Conservation (phyloP, 176 grass and related monocot species). For the Juncus effusus region DNA sequence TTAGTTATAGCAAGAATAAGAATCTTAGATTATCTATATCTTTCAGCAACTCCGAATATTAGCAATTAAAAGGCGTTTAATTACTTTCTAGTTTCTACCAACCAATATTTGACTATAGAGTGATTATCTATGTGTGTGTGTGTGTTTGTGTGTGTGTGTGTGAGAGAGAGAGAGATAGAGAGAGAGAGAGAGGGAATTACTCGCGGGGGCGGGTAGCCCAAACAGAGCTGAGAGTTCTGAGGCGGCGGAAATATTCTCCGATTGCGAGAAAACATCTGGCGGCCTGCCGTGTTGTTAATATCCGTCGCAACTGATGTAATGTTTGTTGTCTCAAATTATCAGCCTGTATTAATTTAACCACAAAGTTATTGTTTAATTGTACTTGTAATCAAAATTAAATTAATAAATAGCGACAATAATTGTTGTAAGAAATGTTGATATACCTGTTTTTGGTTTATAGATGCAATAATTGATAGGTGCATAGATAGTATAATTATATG, state of each 20-base stretch:
- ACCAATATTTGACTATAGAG: background rate
- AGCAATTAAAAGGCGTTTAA: constrained; percentile 1
- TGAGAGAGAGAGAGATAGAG: background rate
- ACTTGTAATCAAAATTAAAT: constrained; percentile 23
- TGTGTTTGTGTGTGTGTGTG: background rate
- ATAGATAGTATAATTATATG: constrained; percentile 1
- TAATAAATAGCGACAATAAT: constrained; percentile 29
- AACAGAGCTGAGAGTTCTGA: constrained; percentile 81
- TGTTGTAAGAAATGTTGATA: background rate
- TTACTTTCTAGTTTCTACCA: background rate
- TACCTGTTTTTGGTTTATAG: background rate
- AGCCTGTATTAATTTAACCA: constrained; percentile 50
- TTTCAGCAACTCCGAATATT: background rate
- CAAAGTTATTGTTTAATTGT: constrained; percentile 2
- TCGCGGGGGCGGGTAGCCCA: constrained; percentile 79
- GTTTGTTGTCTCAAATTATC: constrained; percentile 86
- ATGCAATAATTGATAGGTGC: constrained; percentile 1
- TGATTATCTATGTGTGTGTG: background rate
- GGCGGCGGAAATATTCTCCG: constrained; percentile 80
- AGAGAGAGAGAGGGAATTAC: constrained; percentile 38
- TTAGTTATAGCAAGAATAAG: constrained; percentile 3
- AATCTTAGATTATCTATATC: constrained; percentile 17
- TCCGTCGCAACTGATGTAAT: constrained; percentile 69
- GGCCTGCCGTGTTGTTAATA: constrained; percentile 60
- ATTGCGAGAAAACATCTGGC: constrained; percentile 80